Percentiles rank a stretch among this genome's conserved stretches.
These are phyloP conservation scores for Pleurotus cornucopiae DNA, from an alignment of 768 basidiomycete species.

Conservation along the genomic window DNA sequence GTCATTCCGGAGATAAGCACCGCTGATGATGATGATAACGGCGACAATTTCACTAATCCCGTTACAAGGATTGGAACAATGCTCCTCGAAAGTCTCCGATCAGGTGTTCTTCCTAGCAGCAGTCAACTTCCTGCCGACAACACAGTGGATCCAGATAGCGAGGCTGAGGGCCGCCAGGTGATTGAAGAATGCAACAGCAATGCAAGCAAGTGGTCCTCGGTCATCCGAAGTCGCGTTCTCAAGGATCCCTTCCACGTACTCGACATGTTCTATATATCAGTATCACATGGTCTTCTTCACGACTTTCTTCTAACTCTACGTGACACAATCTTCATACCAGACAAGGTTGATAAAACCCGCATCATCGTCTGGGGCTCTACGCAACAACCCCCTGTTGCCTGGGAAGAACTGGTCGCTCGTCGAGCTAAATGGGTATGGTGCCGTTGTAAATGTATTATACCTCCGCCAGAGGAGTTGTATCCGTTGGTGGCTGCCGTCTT, in stretches of 20 bases:
- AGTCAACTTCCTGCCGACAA: too few species aligned
- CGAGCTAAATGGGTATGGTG: conserved; percentile 19
- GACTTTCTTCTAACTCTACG: conserved; percentile 19
- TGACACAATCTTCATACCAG: conserved; percentile 21
- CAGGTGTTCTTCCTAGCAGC: too few species aligned
- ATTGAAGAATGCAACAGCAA: too few species aligned
- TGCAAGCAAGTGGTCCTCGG: too few species aligned
- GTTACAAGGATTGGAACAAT: too few species aligned
- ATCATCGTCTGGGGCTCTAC: conserved; percentile 24
- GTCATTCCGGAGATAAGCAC: too few species aligned
- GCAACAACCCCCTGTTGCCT: conserved; percentile 14
- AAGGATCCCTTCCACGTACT: conserved; percentile 23
- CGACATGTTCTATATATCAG: conserved; percentile 20
- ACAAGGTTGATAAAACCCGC: conserved; percentile 16
- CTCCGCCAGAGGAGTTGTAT: conserved; percentile 16
- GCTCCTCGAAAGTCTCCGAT: too few species aligned
- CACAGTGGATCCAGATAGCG: too few species aligned
- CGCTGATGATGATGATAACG: too few species aligned
- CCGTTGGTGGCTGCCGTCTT: conserved; percentile 14
- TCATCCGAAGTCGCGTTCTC: conserved; percentile 3
- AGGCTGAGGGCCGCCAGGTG: too few species aligned
- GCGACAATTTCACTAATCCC: too few species aligned
- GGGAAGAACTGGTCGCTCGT: conserved; percentile 9
- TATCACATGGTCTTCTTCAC: conserved; percentile 16
- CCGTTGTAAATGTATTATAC: conserved; percentile 15